A percentile compares a stretch with the other conserved stretches of the same genome.
phyloP scores from a whole-genome alignment of 2,329 filamentous ascomycete genomes.

The Tolypocladium endophyticum region DNA sequence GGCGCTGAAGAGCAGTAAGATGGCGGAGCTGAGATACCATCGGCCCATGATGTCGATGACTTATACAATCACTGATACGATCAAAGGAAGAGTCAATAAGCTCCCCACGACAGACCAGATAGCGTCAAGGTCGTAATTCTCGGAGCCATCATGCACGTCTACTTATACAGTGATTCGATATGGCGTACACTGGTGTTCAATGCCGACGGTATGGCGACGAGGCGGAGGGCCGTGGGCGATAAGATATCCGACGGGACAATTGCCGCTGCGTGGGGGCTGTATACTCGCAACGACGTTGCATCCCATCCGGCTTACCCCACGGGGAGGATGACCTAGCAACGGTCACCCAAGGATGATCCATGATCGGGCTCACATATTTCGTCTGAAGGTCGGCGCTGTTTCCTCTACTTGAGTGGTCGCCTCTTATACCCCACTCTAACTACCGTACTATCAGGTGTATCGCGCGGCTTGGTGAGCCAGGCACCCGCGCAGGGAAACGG shows the following conservation, averaged over 20 bases:
- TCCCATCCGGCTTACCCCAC: background rate
- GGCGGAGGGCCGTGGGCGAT: too few relatives aligned
- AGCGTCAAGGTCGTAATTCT: background rate
- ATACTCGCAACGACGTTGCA: background rate
- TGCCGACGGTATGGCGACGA: background rate
- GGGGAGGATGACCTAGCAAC: background rate
- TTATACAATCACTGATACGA: too few relatives aligned
- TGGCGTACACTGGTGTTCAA: background rate
- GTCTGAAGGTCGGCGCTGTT: background rate
- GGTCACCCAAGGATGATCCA: background rate
- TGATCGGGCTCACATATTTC: background rate
- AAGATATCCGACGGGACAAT: background rate
- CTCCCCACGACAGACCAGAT: background rate
- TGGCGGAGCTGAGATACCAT: background rate
- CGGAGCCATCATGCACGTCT: background rate
- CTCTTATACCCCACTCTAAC: too few relatives aligned
- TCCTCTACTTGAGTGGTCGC: too few relatives aligned
- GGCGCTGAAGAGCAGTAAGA: background rate
- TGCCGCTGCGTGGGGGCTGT: background rate
- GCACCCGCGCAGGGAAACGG: too few relatives aligned
- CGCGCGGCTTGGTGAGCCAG: too few relatives aligned
- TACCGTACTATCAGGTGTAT: too few relatives aligned
- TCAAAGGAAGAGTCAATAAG: background rate
- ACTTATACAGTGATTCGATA: background rate
- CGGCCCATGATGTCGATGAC: background rate